A percentile compares a stretch with the other conserved stretches of the same genome.
phyloP scores from a whole-genome alignment of 495 filamentous ascomycete genomes.

The Daldinia grandis region DNA sequence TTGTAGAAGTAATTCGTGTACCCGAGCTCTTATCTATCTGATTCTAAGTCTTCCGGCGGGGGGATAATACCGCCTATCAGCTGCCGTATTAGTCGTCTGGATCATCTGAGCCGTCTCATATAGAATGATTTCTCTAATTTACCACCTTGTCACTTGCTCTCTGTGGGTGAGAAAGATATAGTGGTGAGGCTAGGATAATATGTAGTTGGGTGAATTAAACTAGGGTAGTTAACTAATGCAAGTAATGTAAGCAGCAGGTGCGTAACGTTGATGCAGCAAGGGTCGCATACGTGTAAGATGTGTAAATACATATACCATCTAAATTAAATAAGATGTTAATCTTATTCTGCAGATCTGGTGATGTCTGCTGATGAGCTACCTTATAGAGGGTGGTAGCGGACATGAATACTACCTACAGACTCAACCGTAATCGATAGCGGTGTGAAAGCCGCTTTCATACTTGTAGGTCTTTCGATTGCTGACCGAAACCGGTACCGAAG shows the following conservation, averaged over 20 bases:
- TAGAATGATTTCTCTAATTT: background rate
- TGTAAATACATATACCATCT: background rate
- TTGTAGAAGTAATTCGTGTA: background rate
- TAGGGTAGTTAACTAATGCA: background rate
- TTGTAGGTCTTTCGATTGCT: background rate
- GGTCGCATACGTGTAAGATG: background rate
- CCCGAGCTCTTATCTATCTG: background rate
- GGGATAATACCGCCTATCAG: background rate
- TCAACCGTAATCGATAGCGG: background rate
- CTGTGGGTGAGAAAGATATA: background rate
- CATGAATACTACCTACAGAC: background rate
- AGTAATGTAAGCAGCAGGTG: background rate
- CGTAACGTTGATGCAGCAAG: background rate
- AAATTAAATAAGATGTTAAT: background rate
- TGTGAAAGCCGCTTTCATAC: background rate
- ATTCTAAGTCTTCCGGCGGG: background rate
- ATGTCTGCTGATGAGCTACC: background rate
- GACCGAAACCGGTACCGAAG: background rate
- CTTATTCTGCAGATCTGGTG: background rate
- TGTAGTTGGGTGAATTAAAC: background rate
- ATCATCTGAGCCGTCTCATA: background rate
- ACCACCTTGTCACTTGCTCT: background rate
- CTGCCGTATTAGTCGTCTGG: background rate
- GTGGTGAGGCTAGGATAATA: background rate
- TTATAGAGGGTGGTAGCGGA: constrained; percentile 1